Conservation (phyloP, 208 protist species). For the Trypanosoma platydactyli region DNA sequence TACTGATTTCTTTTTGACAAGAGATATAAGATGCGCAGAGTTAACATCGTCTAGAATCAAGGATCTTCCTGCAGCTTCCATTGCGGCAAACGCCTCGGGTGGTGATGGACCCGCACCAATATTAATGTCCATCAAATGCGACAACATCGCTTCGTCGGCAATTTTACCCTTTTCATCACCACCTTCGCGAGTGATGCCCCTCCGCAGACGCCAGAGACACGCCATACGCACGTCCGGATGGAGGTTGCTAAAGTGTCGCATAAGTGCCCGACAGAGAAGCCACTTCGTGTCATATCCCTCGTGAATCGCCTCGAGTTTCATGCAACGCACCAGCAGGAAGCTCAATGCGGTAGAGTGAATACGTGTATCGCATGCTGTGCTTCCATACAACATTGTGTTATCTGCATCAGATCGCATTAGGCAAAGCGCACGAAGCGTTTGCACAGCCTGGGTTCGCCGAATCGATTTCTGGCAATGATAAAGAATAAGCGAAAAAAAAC, state of each 20-base stretch:
- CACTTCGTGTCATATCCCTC: constrained; percentile 17
- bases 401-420: constrained; percentile 4
- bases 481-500: constrained; percentile 14
- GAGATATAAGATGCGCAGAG: constrained; percentile 9
- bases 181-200: not conserved
- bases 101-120: not conserved
- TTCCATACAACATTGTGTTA: not conserved
- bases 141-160: not conserved
- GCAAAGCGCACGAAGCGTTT: constrained; percentile 14
- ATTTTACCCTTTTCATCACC: no score
- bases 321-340: constrained; percentile 26
- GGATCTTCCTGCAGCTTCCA: constrained; percentile 9
- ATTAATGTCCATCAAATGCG: not conserved
- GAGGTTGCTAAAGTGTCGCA: constrained; percentile 11
- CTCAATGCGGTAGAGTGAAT: constrained; percentile 13
- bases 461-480: constrained; percentile 23
- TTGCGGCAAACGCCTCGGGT: constrained; percentile 12
- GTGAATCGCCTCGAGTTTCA: constrained; percentile 21
- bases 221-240: constrained; percentile 17
- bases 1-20: constrained; percentile 5
- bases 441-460: constrained; percentile 26
- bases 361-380: not conserved
- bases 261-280: constrained; percentile 13
- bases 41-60: constrained; percentile 4
- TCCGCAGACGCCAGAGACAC: constrained; percentile 18